phyloP scores from a whole-genome alignment of 768 basidiomycete genomes.

The Boletellus sp. region DNA sequence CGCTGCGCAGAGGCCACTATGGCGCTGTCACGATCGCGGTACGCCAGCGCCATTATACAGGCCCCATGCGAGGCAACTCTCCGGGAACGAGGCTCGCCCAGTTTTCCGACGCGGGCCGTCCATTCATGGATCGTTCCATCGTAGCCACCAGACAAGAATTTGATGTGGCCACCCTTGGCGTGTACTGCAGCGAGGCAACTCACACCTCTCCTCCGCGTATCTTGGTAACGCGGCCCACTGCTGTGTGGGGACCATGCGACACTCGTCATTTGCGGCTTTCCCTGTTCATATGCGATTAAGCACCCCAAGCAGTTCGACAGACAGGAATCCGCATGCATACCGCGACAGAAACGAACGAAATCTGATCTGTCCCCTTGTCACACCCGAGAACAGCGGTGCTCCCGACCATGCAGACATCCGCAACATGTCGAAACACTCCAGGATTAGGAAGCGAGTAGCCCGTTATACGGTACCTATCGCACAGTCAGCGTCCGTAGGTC shows the following conservation, averaged over 20 bases:
- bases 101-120: constrained; percentile 25
- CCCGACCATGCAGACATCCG: constrained; percentile 43
- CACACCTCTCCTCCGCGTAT: constrained; percentile 32
- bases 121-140: constrained; percentile 44
- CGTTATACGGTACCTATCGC: constrained; percentile 34
- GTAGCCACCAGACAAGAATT: constrained; percentile 48
- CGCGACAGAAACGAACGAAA: constrained; percentile 37
- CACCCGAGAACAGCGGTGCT: constrained; percentile 43
- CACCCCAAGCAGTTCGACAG: constrained; percentile 21
- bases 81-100: constrained; percentile 22
- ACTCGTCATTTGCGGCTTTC: constrained; percentile 31
- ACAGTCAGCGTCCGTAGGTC: constrained; percentile 12
- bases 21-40: constrained; percentile 30
- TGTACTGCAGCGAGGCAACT: constrained; percentile 42
- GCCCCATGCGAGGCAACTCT: constrained; percentile 31
- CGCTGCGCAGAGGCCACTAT: constrained; percentile 37
- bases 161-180: constrained; percentile 26
- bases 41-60: constrained; percentile 38
- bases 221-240: constrained; percentile 23
- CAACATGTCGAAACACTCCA: constrained; percentile 38
- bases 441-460: constrained; percentile 38
- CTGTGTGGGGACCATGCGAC: constrained; percentile 33
- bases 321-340: constrained; percentile 29
- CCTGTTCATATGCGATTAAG: constrained; percentile 26
- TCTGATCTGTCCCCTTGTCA: constrained; percentile 39